Percentiles rank a stretch among this genome's conserved stretches.
Evolutionary conservation across 2,329 filamentous ascomycete genomes (phyloP).

Genomic region (Raffaelea arxii): DNA sequence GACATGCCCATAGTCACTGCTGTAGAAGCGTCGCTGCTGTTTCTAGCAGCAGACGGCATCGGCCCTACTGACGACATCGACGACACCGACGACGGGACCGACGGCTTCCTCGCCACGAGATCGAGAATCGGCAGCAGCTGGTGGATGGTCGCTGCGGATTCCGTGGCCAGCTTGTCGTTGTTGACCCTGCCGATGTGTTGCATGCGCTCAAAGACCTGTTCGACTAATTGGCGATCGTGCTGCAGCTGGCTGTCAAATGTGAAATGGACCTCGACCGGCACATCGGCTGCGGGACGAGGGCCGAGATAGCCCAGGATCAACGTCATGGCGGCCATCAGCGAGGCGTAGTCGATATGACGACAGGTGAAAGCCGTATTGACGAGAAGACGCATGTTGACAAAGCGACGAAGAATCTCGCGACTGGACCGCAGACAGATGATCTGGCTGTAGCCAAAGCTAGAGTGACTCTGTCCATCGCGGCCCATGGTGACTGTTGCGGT

Average conservation of each 20-base stretch:
- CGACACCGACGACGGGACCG: slow-evolving; percentile 5
- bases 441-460: slow-evolving; percentile 34
- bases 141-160: slow-evolving; percentile 32
- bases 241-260: slow-evolving; percentile 15
- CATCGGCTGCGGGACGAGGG: slow-evolving; percentile 9
- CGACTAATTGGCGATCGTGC: slow-evolving; percentile 27
- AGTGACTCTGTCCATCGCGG: not conserved
- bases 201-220: slow-evolving; percentile 27
- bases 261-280: not conserved
- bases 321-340: slow-evolving; percentile 40
- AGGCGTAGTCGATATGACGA: slow-evolving; percentile 41
- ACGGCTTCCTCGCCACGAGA: slow-evolving; percentile 9
- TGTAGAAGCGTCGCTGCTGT: not conserved
- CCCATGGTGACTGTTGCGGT: not conserved
- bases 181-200: slow-evolving; percentile 26
- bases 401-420: slow-evolving; percentile 39
- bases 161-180: slow-evolving; percentile 29
- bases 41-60: not conserved
- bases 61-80: not conserved
- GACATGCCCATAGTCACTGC: not conserved
- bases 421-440: slow-evolving; percentile 38
- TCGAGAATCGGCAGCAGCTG: slow-evolving; percentile 33
- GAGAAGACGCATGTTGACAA: slow-evolving; percentile 33
- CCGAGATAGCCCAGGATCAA: slow-evolving; percentile 41
- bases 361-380: slow-evolving; percentile 29